Base-by-base conservation (phyloP, 139 green algal genomes). In the Pedinophyceae sp. region DNA sequence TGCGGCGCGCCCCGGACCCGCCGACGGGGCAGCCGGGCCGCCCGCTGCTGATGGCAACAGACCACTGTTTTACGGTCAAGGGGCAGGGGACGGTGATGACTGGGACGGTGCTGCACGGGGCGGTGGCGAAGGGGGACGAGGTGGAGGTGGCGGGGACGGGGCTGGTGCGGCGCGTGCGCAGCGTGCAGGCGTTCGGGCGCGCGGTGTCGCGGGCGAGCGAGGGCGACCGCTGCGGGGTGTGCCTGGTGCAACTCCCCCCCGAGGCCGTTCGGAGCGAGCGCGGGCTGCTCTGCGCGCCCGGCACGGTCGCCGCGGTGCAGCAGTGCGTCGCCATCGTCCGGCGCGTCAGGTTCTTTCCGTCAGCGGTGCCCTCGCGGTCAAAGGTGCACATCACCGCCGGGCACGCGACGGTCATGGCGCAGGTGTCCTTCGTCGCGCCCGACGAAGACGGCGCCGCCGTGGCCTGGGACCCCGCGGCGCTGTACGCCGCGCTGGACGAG, bases 1-100 rank as follows among this genome's bases (percentile, higher is more conserved):
- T n/a, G n/a, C n/a, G n/a, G n/a, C n/a, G n/a, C n/a, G n/a, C n/a
- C n/a, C n/a, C n/a, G n/a, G n/a, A n/a, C n/a, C n/a, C n/a, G n/a
- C n/a, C n/a, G n/a, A n/a, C n/a, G n/a, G n/a, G n/a, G n/a, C n/a
- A n/a, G n/a, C n/a, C n/a, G n/a, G n/a, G n/a, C n/a, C n/a, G n/a
- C n/a, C n/a, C n/a, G n/a, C n/a, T n/a, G n/a, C n/a, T n/a, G 10
- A 43, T 43, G 34, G 71, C 81, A 10, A 68, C 94, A 4, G 89
- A 97, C 67, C 89, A 97, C 68, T 96, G 89, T 72, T 96, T 97
- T 56, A 58, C 72, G 0, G 80, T 96, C 56, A 85, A 81, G 45
- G 88, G 88, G 0, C 83, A 94, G 54, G 88, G 89, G 17, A 96
- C 84, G 0, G 78, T 96, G 29, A 55, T 97, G 41, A 96, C 82